Conservation (phyloP, 176 grass and related monocot genomes). For the Phoenix dactylifera region DNA sequence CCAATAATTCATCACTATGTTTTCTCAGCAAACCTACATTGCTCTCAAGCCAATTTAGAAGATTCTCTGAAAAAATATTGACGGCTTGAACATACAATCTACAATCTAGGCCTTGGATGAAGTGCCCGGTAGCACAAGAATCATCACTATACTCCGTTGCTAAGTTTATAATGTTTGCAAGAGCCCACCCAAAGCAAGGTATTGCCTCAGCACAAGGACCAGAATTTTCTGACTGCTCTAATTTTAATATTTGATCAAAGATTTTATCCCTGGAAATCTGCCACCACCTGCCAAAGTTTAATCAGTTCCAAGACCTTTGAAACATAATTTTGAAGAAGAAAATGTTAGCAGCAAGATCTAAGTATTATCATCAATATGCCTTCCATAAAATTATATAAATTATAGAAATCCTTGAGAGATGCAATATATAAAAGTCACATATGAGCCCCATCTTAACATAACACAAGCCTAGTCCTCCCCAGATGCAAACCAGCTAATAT, state of each 20-base stretch:
- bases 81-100: constrained; percentile 57
- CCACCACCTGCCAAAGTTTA: constrained; percentile 90
- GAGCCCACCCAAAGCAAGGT: constrained; percentile 76
- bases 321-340: too few species aligned
- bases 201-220: constrained; percentile 22
- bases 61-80: constrained; percentile 61
- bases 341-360: too few species aligned
- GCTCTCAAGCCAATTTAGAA: constrained; percentile 54
- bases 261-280: constrained; percentile 70
- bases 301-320: constrained; percentile 46
- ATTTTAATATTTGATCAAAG: constrained; percentile 69
- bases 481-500: too few species aligned
- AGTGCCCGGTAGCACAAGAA: constrained; percentile 43
- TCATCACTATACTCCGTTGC: constrained; percentile 43
- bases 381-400: too few species aligned
- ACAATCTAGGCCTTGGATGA: constrained; percentile 61
- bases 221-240: constrained; percentile 48
- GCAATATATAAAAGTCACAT: too few species aligned
- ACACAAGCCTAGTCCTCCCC: too few species aligned
- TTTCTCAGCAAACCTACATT: constrained; percentile 26
- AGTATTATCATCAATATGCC: too few species aligned
- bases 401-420: too few species aligned
- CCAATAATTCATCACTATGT: constrained; percentile 16
- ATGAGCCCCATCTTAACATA: too few species aligned
- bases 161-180: constrained; percentile 79